Base-by-base conservation (phyloP, 441 rosid species). In the Arabidopsis hybrid region DNA sequence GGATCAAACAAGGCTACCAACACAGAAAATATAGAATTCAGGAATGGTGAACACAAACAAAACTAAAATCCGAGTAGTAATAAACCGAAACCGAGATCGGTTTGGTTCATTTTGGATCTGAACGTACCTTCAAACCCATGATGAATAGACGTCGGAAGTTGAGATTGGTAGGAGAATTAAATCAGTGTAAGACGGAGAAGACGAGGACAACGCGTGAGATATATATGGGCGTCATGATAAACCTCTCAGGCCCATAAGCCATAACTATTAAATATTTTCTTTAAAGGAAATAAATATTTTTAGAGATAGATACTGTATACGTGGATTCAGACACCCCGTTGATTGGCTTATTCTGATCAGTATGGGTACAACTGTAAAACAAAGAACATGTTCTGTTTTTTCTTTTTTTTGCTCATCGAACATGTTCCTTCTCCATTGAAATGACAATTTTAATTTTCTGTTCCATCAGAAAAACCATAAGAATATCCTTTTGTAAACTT, bases 101-200 rank as follows among this genome's bases (percentile, higher is more conserved):
- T 31, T 3, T 3, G 53, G 53, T 49, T 0, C 0, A 32, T 6
- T 6, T 11, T 21, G 52, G 80, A 71, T 51, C 43, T 14, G n/a
- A 65, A 7, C 31, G 36, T 65, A 77, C 80, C 80, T 77, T 71
- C 58, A 77, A 71, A 50, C 69, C 80, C 80, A 77, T 77, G 67
- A 34, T 49, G 75, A 63, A 46, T 11, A 70, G 26, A 71, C 36
- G 80, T 62, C 4, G 7, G 34, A 53, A 35, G 59, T 31, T 70
- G 40, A 31, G 60, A 49, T 34, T 29, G 9, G 55, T 29, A 35
- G 43, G 13, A 29, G 3, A 40, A 32, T 32, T 1, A 21, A 65
- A 65, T 57, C 64, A 76, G 72, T 14, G 58, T 46, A 3, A 40
- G 68, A 77, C 80, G 80, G 76, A 77, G 80, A 77, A 77, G 58